Evolutionary conservation across 208 protist genomes (phyloP), one percentile per base, ranked within the genome.

Genomic region (Leishmania braziliensis): DNA sequence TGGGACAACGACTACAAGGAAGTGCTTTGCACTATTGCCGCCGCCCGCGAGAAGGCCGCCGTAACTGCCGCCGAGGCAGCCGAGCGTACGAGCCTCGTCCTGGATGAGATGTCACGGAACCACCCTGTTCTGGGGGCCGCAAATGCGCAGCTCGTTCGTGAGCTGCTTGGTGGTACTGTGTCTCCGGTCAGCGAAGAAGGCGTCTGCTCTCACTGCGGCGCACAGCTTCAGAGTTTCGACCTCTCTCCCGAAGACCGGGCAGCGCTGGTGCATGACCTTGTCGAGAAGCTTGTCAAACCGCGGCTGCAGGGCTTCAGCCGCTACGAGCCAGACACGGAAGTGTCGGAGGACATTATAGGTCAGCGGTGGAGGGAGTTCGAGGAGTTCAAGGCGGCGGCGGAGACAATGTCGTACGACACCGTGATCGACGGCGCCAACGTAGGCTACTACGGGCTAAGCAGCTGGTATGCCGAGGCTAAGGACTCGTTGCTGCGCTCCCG

Each of bases 361-460:
- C 53, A 79, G 56, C 84, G 92, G 51, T 91, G 85, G 88, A 76
- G 74, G 26, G 86, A 92, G 70, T 95, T 95, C 75, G 89, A 92
- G 18, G 73, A 50, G 1, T 96, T 96, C 79, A 92, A 91, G 73
- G 62, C 20, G 5, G 80, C 75, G 5, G 68, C 94, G 53, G 54
- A 79, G 16, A 79, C n/a, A 10, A 78, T 87, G 78, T 71, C 84
- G 9, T 96, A 89, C 83, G 92, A 96, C 86, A 88, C 91, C 1
- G 85, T 97, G 48, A 94, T 96, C 84, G 93, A 96, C 65, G 94
- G 93, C 39, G 92, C 92, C 0, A 95, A 95, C 73, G 84, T 95
- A 36, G 92, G 93, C 29, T 97, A 97, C 77, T 97, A 97, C 85
- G 93, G 93, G 0, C 84, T 97, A 48, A 95, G 75, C 68, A 93